Percentiles rank a stretch among this genome's conserved stretches.
Evolutionary conservation across 2,329 filamentous ascomycete species (phyloP).

Genomic region (Rhytidhysteron rufulum): DNA sequence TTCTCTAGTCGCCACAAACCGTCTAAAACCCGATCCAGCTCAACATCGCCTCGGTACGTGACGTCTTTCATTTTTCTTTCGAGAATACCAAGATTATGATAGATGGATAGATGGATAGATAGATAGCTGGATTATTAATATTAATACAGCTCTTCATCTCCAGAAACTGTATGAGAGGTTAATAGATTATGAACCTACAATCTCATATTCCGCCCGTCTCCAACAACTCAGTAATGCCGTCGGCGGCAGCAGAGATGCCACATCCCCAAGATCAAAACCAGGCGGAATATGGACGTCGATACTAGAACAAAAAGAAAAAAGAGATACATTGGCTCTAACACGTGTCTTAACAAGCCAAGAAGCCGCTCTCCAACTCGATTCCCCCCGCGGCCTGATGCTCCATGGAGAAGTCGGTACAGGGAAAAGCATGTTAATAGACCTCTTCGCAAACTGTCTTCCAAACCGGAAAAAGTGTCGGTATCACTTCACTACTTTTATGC

Average conservation of each 20-base stretch:
- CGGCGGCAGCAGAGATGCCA: slow-evolving; percentile 7
- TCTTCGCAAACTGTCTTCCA: slow-evolving; percentile 74
- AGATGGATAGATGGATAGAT: no score
- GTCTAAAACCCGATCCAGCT: slow-evolving; percentile 65
- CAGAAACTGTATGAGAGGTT: slow-evolving; percentile 72
- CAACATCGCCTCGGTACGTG: slow-evolving; percentile 60
- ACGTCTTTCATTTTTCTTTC: slow-evolving; percentile 31
- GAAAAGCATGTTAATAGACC: slow-evolving; percentile 80
- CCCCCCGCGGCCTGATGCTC: slow-evolving; percentile 70
- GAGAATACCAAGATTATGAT: slow-evolving; percentile 13
- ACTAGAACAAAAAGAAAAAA: slow-evolving; percentile 52
- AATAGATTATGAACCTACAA: slow-evolving; percentile 72
- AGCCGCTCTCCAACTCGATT: slow-evolving; percentile 66
- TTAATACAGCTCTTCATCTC: slow-evolving; percentile 61
- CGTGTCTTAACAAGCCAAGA: slow-evolving; percentile 67
- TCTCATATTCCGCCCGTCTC: slow-evolving; percentile 65
- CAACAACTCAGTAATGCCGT: slow-evolving; percentile 54
- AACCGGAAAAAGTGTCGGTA: slow-evolving; percentile 69
- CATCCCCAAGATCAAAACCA: slow-evolving; percentile 37
- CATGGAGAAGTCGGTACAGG: slow-evolving; percentile 80
- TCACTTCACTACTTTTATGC: slow-evolving; percentile 86
- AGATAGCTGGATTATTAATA: slow-evolving; percentile 14
- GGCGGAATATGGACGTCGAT: slow-evolving; percentile 54
- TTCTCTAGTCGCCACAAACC: slow-evolving; percentile 62
- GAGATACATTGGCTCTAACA: slow-evolving; percentile 59